These are phyloP conservation scores for Penicillium sp. DNA, from an alignment of 2,329 filamentous ascomycete species.

Conservation along the genomic window DNA sequence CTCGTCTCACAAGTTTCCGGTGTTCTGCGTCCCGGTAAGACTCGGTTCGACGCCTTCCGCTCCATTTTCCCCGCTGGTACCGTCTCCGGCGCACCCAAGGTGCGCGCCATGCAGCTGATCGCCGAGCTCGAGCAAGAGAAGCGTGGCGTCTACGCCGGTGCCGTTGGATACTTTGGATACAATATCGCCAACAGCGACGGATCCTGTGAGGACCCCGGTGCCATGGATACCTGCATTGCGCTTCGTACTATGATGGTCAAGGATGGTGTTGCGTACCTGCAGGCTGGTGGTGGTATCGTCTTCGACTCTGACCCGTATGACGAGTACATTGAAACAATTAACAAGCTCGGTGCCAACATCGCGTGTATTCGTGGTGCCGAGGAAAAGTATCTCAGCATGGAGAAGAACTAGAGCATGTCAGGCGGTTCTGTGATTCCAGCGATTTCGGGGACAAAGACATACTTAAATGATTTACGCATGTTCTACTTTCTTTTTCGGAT, in stretches of 20 bases:
- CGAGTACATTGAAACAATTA: conserved; percentile 95
- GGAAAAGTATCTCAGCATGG: conserved; percentile 58
- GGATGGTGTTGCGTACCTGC: conserved; percentile 86
- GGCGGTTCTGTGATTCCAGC: neutral
- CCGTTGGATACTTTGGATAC: conserved; percentile 96
- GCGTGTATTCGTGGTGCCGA: conserved; percentile 84
- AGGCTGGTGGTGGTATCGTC: conserved; percentile 83
- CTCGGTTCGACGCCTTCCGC: conserved; percentile 91
- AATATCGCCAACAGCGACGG: conserved; percentile 67
- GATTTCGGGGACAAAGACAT: conserved; percentile 1
- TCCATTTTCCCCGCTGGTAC: conserved; percentile 97
- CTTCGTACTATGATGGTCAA: conserved; percentile 94
- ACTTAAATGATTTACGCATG: conserved; percentile 7
- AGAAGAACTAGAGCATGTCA: conserved; percentile 26
- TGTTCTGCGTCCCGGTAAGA: conserved; percentile 77
- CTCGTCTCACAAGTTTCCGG: conserved; percentile 94
- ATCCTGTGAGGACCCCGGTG: conserved; percentile 65
- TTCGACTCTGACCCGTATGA: conserved; percentile 90
- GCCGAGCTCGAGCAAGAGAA: conserved; percentile 93
- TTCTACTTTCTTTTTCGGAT: neutral
- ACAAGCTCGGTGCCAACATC: conserved; percentile 91
- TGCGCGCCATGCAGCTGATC: conserved; percentile 95
- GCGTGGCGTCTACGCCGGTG: conserved; percentile 90
- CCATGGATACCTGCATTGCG: conserved; percentile 85
- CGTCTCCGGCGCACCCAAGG: conserved; percentile 92